Evolutionary conservation across 2,329 filamentous ascomycete genomes (phyloP).

Genomic region (Rhinocladiella similis): DNA sequence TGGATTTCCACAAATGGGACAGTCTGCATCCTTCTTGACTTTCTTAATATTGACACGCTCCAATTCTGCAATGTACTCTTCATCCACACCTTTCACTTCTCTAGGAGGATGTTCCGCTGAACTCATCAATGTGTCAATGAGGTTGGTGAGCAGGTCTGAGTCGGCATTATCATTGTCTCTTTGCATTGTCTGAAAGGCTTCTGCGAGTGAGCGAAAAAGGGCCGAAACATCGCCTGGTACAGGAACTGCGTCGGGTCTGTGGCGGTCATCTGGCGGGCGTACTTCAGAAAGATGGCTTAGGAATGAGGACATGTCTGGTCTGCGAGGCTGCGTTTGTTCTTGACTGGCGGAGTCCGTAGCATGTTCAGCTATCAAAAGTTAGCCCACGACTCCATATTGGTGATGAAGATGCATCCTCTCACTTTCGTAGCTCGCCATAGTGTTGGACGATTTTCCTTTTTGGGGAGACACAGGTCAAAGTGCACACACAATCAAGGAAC

Average conservation of each 20-base stretch:
- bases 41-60: constrained; percentile 32
- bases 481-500: neutral
- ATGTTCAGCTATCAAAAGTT: constrained; percentile 27
- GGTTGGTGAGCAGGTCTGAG: constrained; percentile 50
- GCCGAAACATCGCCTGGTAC: constrained; percentile 62
- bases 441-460: neutral
- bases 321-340: constrained; percentile 42
- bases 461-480: neutral
- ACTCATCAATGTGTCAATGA: constrained; percentile 57
- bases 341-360: constrained; percentile 23
- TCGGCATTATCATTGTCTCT: constrained; percentile 38
- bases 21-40: constrained; percentile 35
- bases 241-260: constrained; percentile 59
- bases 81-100: constrained; percentile 61
- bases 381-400: neutral
- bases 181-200: constrained; percentile 61
- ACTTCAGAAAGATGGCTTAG: constrained; percentile 62
- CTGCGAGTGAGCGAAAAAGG: constrained; percentile 60
- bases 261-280: constrained; percentile 50
- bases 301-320: constrained; percentile 66
- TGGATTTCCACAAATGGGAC: constrained; percentile 56
- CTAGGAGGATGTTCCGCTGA: constrained; percentile 60
- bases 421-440: constrained; percentile 33
- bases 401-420: constrained; percentile 2
- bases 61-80: constrained; percentile 42